Percentiles rank a stretch among this genome's conserved stretches.
Evolutionary conservation across 1,139 yeast genomes (phyloP).

Genomic region (Hansenula lynferdii): DNA sequence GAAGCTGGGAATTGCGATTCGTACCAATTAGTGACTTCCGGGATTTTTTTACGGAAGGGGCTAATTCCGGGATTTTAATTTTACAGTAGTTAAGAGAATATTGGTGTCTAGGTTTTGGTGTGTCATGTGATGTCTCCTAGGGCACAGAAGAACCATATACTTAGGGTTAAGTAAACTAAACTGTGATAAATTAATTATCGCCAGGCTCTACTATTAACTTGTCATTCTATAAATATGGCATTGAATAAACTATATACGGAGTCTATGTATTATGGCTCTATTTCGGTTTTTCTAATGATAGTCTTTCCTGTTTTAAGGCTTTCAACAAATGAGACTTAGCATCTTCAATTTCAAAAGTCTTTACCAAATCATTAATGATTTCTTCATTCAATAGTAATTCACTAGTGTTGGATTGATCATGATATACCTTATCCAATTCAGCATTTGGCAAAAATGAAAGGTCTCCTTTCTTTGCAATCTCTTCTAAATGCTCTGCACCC

Average conservation of each 20-base stretch:
- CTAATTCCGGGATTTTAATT: too few species aligned
- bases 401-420: constrained; percentile 21
- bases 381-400: constrained; percentile 26
- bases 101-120: too few species aligned
- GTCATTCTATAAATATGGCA: too few species aligned
- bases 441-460: constrained; percentile 15
- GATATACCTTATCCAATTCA: constrained; percentile 18
- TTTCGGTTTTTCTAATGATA: constrained; percentile 15
- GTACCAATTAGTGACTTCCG: not conserved
- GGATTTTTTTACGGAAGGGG: not conserved
- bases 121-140: too few species aligned
- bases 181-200: too few species aligned
- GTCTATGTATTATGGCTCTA: too few species aligned
- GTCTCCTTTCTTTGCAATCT: constrained; percentile 35
- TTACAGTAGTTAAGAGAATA: too few species aligned
- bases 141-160: too few species aligned
- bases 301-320: constrained; percentile 46
- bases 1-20: not conserved
- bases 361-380: constrained; percentile 27
- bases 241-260: too few species aligned
- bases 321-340: constrained; percentile 37
- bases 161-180: too few species aligned
- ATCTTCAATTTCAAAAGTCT: constrained; percentile 29
- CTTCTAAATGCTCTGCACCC: constrained; percentile 60
- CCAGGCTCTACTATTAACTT: too few species aligned